A percentile compares a stretch with the other conserved stretches of the same genome.
Evolutionary conservation across 2,329 filamentous ascomycete genomes (phyloP).

Genomic region (Xylariaceae sp.): DNA sequence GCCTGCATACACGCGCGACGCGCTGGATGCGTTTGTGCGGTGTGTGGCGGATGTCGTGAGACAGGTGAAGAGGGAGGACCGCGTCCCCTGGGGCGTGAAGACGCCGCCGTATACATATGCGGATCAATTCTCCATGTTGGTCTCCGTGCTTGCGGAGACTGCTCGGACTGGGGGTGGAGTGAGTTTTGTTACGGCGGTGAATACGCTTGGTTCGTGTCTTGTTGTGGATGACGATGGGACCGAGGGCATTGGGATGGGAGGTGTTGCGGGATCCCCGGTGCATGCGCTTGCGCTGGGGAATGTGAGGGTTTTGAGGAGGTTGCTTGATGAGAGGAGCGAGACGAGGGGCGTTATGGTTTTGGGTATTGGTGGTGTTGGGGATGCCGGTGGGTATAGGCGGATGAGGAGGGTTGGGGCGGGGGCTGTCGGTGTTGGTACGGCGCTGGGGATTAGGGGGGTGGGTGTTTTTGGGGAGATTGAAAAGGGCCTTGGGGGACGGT

Average conservation of each 20-base stretch:
- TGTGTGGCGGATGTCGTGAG: conserved; percentile 35
- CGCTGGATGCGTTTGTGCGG: conserved; percentile 51
- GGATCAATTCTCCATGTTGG: conserved; percentile 56
- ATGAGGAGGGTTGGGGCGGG: conserved; percentile 63
- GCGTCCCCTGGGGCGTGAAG: conserved; percentile 59
- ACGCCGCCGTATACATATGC: conserved; percentile 70
- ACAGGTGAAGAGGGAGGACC: neutral
- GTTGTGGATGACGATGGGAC: neutral
- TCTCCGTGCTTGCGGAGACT: conserved; percentile 41
- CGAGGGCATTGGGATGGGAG: conserved; percentile 54
- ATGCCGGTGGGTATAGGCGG: conserved; percentile 55
- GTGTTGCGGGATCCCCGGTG: conserved; percentile 65
- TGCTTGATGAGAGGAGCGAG: conserved; percentile 48
- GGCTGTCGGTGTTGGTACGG: conserved; percentile 65
- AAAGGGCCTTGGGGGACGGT: conserved; percentile 21
- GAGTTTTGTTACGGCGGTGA: conserved; percentile 68
- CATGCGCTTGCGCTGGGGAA: conserved; percentile 73
- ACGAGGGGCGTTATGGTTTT: conserved; percentile 58
- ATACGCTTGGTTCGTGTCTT: conserved; percentile 66
- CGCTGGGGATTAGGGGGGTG: conserved; percentile 58
- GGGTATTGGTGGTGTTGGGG: conserved; percentile 67
- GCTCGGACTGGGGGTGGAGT: conserved; percentile 38
- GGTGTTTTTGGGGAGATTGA: conserved; percentile 57
- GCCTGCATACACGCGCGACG: conserved; percentile 57
- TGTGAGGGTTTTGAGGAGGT: conserved; percentile 57